Percentiles rank a stretch among this genome's conserved stretches.
These are phyloP conservation scores for Suhomyces canberraensis DNA, from an alignment of 805 yeast genomes.

Conservation along the genomic window DNA sequence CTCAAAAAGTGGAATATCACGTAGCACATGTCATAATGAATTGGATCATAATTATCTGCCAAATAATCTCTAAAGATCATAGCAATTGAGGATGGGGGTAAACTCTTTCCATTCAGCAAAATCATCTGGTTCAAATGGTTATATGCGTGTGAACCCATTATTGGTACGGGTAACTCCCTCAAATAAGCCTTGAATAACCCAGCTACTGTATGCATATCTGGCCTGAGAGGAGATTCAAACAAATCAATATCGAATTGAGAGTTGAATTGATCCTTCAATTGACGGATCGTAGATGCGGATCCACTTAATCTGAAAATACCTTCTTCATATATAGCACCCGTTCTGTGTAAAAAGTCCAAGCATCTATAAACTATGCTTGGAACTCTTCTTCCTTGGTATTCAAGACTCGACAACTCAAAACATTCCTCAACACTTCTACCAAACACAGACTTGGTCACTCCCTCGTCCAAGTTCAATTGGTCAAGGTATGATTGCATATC, in stretches of 20 bases:
- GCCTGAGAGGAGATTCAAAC: conserved; percentile 39
- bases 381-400: conserved; percentile 43
- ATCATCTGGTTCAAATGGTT: conserved; percentile 26
- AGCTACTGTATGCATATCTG: conserved; percentile 83
- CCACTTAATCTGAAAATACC: conserved; percentile 93
- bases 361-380: conserved; percentile 82
- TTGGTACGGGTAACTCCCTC: conserved; percentile 67
- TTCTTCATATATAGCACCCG: conserved; percentile 77
- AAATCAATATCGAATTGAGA: conserved; percentile 66
- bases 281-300: conserved; percentile 71
- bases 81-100: conserved; percentile 22
- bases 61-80: conserved; percentile 31
- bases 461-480: conserved; percentile 33
- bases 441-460: conserved; percentile 47
- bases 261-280: conserved; percentile 68
- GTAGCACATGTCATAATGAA: conserved; percentile 57
- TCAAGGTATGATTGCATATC: conserved; percentile 29
- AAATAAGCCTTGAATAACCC: conserved; percentile 81
- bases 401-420: conserved; percentile 48
- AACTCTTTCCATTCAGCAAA: conserved; percentile 7
- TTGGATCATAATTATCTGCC: conserved; percentile 45
- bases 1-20: conserved; percentile 66
- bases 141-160: conserved; percentile 55
- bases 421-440: conserved; percentile 61
- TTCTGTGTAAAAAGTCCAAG: conserved; percentile 58